phyloP scores from a whole-genome alignment of 2,329 filamentous ascomycete species.

The Botrytis medusae region DNA sequence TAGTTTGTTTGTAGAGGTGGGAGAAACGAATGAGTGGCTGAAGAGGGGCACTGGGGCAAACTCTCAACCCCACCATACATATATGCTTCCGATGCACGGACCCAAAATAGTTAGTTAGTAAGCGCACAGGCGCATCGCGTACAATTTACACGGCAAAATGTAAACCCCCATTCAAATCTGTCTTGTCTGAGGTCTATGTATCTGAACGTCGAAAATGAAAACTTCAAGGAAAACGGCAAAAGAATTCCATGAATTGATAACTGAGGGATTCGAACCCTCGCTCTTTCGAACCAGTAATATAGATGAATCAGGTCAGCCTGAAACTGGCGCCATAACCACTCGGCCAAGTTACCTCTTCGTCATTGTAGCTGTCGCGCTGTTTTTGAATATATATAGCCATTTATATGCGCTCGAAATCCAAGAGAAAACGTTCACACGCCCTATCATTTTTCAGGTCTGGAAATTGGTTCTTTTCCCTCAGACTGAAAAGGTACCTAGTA shows the following conservation, averaged over 20 bases:
- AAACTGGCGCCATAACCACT: constrained; percentile 44
- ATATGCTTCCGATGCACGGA: not conserved
- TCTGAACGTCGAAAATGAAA: not conserved
- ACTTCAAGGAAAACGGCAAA: not conserved
- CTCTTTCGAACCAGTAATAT: constrained; percentile 37
- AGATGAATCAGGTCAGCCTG: constrained; percentile 32
- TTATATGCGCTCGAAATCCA: too few species aligned
- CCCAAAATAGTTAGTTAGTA: not conserved
- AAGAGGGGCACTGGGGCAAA: not conserved
- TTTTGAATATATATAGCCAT: not conserved
- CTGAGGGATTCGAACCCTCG: constrained; percentile 41
- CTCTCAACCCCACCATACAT: not conserved
- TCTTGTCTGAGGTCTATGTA: not conserved
- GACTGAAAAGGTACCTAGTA: too few species aligned
- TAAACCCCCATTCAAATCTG: not conserved
- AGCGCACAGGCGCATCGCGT: not conserved
- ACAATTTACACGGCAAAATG: not conserved
- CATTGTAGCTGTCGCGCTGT: rapidly evolving
- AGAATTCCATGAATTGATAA: not conserved
- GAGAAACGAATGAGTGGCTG: not conserved
- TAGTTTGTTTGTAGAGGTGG: not conserved
- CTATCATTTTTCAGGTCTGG: too few species aligned
- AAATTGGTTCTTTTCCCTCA: too few species aligned
- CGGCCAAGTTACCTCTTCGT: constrained; percentile 36
- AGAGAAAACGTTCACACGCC: too few species aligned